Conservation (phyloP, 306 rosid species). For the Cucurbita ficifolia region DNA sequence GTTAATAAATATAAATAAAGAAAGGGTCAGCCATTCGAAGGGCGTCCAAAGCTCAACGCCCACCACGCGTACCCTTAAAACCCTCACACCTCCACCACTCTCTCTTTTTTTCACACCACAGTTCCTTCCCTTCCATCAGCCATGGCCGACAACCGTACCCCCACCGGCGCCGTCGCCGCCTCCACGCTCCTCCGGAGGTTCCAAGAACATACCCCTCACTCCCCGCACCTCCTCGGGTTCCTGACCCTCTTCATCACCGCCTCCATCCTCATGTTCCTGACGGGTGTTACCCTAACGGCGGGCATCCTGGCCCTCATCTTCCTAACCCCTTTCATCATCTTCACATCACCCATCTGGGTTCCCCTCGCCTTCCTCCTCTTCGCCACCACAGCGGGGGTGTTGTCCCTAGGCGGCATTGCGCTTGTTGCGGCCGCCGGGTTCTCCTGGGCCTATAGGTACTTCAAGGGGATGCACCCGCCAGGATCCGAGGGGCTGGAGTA, state of each 20-base stretch:
- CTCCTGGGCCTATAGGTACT: conserved; percentile 62
- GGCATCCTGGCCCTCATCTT: conserved; percentile 23
- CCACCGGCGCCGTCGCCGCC: conserved; percentile 3
- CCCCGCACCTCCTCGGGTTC: conserved; percentile 40
- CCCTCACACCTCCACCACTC: background rate
- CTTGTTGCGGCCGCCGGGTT: conserved; percentile 15
- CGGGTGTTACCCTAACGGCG: conserved; percentile 34
- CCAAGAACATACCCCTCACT: conserved; percentile 31
- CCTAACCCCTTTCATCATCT: conserved; percentile 36
- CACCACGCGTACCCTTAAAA: conserved; percentile 35
- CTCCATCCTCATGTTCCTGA: conserved; percentile 37
- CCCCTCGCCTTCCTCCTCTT: conserved; percentile 27
- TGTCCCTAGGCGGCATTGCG: conserved; percentile 31
- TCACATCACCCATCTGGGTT: conserved; percentile 66
- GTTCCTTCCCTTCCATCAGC: background rate
- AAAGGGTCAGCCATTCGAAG: background rate
- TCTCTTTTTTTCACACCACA: no score
- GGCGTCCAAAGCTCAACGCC: background rate
- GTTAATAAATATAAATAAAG: background rate
- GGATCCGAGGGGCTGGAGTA: conserved; percentile 66
- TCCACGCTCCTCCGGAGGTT: conserved; percentile 22
- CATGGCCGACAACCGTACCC: conserved; percentile 55
- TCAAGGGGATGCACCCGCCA: conserved; percentile 58
- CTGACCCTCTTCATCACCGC: conserved; percentile 39
- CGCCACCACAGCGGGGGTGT: conserved; percentile 19